Base-by-base conservation (phyloP, 345 rosid genomes). In the Triadica sebifera region DNA sequence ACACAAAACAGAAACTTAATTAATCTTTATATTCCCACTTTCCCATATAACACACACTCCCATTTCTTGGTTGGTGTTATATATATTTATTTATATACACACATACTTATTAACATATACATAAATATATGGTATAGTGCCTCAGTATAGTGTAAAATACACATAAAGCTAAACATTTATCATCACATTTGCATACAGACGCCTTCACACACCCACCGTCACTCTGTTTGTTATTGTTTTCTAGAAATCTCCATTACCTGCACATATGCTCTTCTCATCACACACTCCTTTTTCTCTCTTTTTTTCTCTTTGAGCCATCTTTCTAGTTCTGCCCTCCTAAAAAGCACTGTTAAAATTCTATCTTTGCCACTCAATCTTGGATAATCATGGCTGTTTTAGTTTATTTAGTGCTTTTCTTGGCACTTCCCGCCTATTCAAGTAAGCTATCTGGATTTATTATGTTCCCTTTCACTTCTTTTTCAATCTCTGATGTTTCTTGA, bases 351-450 rank as follows among this genome's bases (percentile, higher is more conserved):
- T 65, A 9, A 29, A 37, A 15, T 67, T 39, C 81, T 37, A 38
- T n/a, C 50, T 17, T 53, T 39, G 58, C 51, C 4, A 34, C 52
- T 13, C 29, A 61, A 60, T 59, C 79, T 80, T 75, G 74, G 67
- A 66, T 74, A 73, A 72, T 74, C 80, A 94, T 94, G 98, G 86
- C 89, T 70, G 58, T 76, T 77, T 74, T 87, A 61, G 70, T 87
- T 68, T 79, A 67, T 67, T 69, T 88, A 47, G 69, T 86, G 81
- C 83, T 92, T 62, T 65, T 92, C 76, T 71, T 82, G 73, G 84
- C 91, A 81, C 74, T 85, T 66, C 25, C 81, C 41, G 92, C 87
- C 70, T 81, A 76, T 81, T 87, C 97, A 85, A 85, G 98, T 92
- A 84, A 89, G 92, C 71, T 66, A 11, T 22, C 69, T 74, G 43